Evolutionary conservation across 1,284 basidiomycete species (phyloP).

Genomic region (Rhodotorula sp.): DNA sequence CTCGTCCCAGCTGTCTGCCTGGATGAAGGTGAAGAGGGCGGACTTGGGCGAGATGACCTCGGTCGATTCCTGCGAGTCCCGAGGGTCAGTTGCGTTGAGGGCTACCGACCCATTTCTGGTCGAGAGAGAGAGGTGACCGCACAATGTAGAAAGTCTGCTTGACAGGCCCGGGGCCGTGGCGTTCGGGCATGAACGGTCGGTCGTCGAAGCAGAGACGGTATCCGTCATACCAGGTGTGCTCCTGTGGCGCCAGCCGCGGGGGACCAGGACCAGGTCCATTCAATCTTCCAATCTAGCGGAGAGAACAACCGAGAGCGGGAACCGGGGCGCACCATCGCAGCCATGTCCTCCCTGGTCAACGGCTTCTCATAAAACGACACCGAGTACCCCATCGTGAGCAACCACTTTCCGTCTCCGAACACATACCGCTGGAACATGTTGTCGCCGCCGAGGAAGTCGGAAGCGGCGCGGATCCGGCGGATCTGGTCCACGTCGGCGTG

Average conservation of each 20-base stretch:
- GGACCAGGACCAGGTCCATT: background rate
- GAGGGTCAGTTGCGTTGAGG: background rate
- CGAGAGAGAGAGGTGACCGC: background rate
- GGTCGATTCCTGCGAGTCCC: slow-evolving; percentile 16
- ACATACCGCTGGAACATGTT: slow-evolving; percentile 42
- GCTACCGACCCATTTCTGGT: too few species aligned
- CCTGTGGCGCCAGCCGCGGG: slow-evolving; percentile 6
- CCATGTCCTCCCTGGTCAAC: slow-evolving; percentile 27
- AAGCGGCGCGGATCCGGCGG: slow-evolving; percentile 22
- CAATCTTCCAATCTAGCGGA: background rate
- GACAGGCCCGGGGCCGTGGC: slow-evolving; percentile 15
- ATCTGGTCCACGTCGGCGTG: slow-evolving; percentile 38
- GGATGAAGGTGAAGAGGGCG: slow-evolving; percentile 30
- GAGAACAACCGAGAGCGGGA: background rate
- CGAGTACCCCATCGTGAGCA: slow-evolving; percentile 40
- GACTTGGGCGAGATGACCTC: slow-evolving; percentile 17
- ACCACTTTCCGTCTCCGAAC: slow-evolving; percentile 40
- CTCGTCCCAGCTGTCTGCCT: slow-evolving; percentile 38
- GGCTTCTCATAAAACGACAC: slow-evolving; percentile 38
- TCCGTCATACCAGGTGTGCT: slow-evolving; percentile 40
- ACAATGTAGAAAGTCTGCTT: slow-evolving; percentile 41
- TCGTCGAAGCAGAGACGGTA: slow-evolving; percentile 27
- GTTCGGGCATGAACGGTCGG: slow-evolving; percentile 29
- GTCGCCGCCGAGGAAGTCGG: slow-evolving; percentile 42
- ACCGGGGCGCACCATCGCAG: slow-evolving; percentile 20